phyloP scores from a whole-genome alignment of 495 filamentous ascomycete genomes.

The Penicillium fimorum region DNA sequence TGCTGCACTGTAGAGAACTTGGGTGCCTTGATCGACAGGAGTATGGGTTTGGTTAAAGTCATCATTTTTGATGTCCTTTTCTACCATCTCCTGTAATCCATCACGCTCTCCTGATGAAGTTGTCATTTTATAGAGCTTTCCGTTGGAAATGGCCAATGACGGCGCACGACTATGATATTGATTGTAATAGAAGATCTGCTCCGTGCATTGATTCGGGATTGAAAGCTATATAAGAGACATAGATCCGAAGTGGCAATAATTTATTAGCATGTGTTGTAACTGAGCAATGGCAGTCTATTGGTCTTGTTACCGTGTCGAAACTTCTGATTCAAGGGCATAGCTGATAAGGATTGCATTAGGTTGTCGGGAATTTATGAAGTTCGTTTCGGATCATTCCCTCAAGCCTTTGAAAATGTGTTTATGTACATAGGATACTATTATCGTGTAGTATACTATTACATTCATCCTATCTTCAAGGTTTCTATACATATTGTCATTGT shows the following conservation, averaged over 20 bases:
- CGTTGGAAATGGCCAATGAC: neutral
- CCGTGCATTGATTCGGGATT: neutral
- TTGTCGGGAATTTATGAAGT: neutral
- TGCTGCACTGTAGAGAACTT: slow-evolving; percentile 14
- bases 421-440: no score
- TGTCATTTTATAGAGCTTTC: neutral
- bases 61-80: neutral
- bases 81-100: neutral
- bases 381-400: neutral
- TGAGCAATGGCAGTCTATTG: neutral
- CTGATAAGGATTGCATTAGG: neutral
- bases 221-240: neutral
- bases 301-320: neutral
- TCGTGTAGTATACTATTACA: no score
- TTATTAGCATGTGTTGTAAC: neutral
- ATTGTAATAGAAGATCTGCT: neutral
- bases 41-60: neutral
- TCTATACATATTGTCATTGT: no score
- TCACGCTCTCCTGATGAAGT: neutral
- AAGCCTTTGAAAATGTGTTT: no score
- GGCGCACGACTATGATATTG: neutral
- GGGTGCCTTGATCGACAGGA: slow-evolving; percentile 9
- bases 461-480: no score
- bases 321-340: neutral
- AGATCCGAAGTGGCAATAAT: neutral